These are phyloP conservation scores for Salicornia ramosissima DNA, from an alignment of 148 eudicot genomes.

Conservation along the genomic window DNA sequence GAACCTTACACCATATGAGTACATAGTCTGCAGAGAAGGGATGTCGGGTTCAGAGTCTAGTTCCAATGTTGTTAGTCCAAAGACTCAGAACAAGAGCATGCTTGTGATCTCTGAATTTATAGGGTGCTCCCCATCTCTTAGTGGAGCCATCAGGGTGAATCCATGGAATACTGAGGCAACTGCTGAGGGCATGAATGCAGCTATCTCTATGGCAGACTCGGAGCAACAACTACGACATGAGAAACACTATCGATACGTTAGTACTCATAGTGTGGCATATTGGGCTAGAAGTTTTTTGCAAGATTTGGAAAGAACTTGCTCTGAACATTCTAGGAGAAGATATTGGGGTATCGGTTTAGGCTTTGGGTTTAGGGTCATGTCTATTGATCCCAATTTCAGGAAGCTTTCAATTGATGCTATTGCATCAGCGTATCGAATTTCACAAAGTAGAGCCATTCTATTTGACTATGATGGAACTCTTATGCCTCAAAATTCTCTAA, in stretches of 20 bases:
- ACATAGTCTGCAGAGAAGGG: constrained; percentile 36
- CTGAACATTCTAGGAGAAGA: constrained; percentile 33
- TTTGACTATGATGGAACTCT: constrained; percentile 43
- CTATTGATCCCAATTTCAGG: constrained; percentile 35
- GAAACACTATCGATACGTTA: constrained; percentile 33
- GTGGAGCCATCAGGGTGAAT: constrained; percentile 33
- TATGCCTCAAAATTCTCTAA: constrained; percentile 36
- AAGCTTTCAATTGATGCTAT: constrained; percentile 36
- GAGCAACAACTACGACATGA: constrained; percentile 36
- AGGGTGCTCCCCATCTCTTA: constrained; percentile 38
- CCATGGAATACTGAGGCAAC: constrained; percentile 38
- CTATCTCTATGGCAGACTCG: constrained; percentile 33
- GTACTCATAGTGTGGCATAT: constrained; percentile 34
- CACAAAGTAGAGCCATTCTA: constrained; percentile 33
- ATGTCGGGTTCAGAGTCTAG: constrained; percentile 2
- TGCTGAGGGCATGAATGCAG: constrained; percentile 39
- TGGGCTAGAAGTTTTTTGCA: constrained; percentile 36
- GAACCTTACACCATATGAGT: constrained; percentile 38
- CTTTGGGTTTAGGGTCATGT: constrained; percentile 38
- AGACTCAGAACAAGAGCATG: constrained; percentile 36
- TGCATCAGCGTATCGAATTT: constrained; percentile 32
- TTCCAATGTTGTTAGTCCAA: constrained; percentile 16
- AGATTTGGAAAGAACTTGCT: constrained; percentile 33
- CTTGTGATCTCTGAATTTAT: constrained; percentile 34
- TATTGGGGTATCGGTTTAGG: constrained; percentile 41